Percentiles rank a stretch among this genome's conserved stretches.
Conservation (phyloP, 192 early-diverging fungal species). For the Thamnidium elegans region DNA sequence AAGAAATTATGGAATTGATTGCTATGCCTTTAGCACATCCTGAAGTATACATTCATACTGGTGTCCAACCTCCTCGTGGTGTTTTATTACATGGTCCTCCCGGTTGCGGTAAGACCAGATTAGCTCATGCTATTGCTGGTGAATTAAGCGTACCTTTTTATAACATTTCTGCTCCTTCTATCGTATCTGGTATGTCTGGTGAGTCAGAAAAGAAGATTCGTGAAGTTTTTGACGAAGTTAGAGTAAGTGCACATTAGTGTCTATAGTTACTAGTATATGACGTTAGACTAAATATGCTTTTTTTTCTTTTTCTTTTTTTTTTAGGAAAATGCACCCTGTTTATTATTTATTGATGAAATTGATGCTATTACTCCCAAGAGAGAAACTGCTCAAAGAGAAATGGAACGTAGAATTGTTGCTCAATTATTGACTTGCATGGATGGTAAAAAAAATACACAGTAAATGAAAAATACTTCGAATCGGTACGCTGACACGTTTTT, state of each 20-base stretch:
- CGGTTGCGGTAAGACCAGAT: slow-evolving; percentile 93
- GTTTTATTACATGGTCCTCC: slow-evolving; percentile 95
- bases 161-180: slow-evolving; percentile 89
- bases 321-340: slow-evolving; percentile 36
- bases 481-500: not conserved
- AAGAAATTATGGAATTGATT: slow-evolving; percentile 88
- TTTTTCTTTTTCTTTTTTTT: no score
- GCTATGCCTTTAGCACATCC: slow-evolving; percentile 92
- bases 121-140: slow-evolving; percentile 97
- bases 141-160: slow-evolving; percentile 89
- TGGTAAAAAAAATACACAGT: slow-evolving; percentile 53
- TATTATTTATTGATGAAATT: slow-evolving; percentile 99
- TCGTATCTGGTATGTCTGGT: slow-evolving; percentile 97
- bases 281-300: no score
- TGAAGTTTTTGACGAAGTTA: slow-evolving; percentile 97
- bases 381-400: slow-evolving; percentile 97
- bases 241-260: slow-evolving; percentile 29
- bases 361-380: slow-evolving; percentile 99
- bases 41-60: slow-evolving; percentile 88
- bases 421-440: slow-evolving; percentile 99
- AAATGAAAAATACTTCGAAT: not conserved
- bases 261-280: no score
- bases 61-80: slow-evolving; percentile 91
- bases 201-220: slow-evolving; percentile 98
- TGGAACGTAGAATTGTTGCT: slow-evolving; percentile 97